Percentiles rank a stretch among this genome's conserved stretches.
Conservation (phyloP, 345 rosid species). For the Clausena lansium region DNA sequence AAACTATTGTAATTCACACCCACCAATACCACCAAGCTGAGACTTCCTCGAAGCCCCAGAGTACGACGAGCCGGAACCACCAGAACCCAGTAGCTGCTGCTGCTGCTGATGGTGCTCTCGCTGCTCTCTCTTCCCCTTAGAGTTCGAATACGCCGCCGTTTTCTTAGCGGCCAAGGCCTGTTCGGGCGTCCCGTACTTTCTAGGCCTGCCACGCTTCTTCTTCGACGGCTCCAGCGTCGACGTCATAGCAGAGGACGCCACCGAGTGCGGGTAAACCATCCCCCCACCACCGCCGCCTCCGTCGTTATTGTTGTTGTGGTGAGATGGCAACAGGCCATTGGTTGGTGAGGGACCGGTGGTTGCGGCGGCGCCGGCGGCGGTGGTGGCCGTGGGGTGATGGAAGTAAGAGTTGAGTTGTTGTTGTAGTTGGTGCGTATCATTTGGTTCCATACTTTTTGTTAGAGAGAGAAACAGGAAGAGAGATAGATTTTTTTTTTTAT, state of each 20-base stretch:
- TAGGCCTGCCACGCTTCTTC: constrained; percentile 90
- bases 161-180: constrained; percentile 90
- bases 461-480: constrained; percentile 32
- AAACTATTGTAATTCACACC: constrained; percentile 13
- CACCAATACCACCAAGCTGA: constrained; percentile 37
- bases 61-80: constrained; percentile 25
- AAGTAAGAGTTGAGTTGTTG: constrained; percentile 45
- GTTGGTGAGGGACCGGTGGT: constrained; percentile 42
- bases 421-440: constrained; percentile 44
- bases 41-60: constrained; percentile 38
- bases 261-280: constrained; percentile 57
- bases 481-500: constrained; percentile 16
- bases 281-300: background rate
- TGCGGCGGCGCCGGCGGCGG: constrained; percentile 37
- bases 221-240: constrained; percentile 55
- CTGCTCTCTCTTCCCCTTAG: constrained; percentile 46
- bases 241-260: constrained; percentile 55
- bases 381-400: constrained; percentile 34
- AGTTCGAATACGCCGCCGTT: constrained; percentile 50
- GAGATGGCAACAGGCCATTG: constrained; percentile 60
- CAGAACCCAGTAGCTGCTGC: constrained; percentile 23
- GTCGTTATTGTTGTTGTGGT: constrained; percentile 6
- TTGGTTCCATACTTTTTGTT: constrained; percentile 48
- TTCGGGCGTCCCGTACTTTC: constrained; percentile 95
- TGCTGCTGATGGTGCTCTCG: constrained; percentile 25